These are phyloP conservation scores for Raffaelea ambrosiae DNA, from an alignment of 2,329 filamentous ascomycete genomes.

Conservation along the genomic window DNA sequence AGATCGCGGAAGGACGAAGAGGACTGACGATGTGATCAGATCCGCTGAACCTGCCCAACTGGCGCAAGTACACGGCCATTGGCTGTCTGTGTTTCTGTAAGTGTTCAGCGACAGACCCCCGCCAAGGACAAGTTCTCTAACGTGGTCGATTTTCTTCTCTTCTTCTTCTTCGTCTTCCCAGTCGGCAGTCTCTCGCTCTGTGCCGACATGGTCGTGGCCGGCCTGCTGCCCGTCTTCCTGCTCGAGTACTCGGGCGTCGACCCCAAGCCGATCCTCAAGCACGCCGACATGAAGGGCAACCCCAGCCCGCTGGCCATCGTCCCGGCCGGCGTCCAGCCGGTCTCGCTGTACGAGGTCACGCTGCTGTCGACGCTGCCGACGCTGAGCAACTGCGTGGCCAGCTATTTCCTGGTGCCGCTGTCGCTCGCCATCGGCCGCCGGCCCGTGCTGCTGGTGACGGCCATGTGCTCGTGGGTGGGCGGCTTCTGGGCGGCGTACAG, in stretches of 20 bases:
- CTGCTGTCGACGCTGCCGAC: constrained; percentile 25
- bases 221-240: constrained; percentile 24
- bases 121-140: too few species aligned
- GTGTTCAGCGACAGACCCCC: constrained; percentile 9
- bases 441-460: constrained; percentile 24
- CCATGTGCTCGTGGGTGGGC: constrained; percentile 23
- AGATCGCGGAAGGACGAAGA: too few species aligned
- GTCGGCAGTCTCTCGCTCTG: constrained; percentile 19
- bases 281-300: constrained; percentile 5
- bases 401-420: constrained; percentile 25
- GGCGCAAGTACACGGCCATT: constrained; percentile 21
- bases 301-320: too few species aligned
- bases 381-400: constrained; percentile 25
- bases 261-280: constrained; percentile 18
- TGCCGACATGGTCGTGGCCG: constrained; percentile 21
- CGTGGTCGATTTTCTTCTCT: too few species aligned
- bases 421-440: constrained; percentile 26
- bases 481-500: constrained; percentile 25
- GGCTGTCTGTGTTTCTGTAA: constrained; percentile 20
- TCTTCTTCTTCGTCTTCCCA: neutral
- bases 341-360: constrained; percentile 18
- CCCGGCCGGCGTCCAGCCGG: too few species aligned
- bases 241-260: constrained; percentile 25
- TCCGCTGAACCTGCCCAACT: constrained; percentile 18
- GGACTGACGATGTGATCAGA: constrained; percentile 3